Evolutionary conservation across 768 basidiomycete species (phyloP).

Genomic region (Mycena crocata): DNA sequence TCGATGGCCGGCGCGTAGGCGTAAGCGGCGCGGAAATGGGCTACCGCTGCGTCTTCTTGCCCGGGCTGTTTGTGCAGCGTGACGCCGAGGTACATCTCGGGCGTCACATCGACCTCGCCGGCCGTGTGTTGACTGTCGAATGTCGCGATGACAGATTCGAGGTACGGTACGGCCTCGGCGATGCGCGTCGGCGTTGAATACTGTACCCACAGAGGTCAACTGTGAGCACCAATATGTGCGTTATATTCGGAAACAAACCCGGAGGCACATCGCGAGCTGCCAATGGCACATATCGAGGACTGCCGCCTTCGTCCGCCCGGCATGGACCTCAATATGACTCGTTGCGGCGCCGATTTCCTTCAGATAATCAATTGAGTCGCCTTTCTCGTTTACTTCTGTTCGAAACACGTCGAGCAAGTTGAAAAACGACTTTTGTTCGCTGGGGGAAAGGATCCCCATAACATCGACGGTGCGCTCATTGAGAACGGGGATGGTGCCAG

Average conservation of each 20-base stretch:
- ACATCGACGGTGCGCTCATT: too few species aligned
- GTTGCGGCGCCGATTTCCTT: background rate
- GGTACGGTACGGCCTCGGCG: slow-evolving; percentile 19
- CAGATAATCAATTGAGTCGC: slow-evolving; percentile 1
- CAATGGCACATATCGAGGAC: slow-evolving; percentile 18
- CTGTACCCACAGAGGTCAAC: background rate
- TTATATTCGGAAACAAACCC: background rate
- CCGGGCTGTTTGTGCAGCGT: slow-evolving; percentile 18
- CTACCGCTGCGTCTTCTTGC: slow-evolving; percentile 10
- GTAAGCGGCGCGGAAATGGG: slow-evolving; percentile 15
- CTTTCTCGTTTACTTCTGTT: slow-evolving; percentile 3
- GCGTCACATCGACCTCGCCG: slow-evolving; percentile 13
- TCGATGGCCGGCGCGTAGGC: slow-evolving; percentile 1
- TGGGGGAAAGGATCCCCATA: too few species aligned
- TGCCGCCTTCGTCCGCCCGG: background rate
- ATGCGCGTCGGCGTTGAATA: slow-evolving; percentile 26
- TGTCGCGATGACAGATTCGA: slow-evolving; percentile 6
- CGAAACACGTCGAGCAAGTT: background rate
- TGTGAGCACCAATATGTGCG: background rate
- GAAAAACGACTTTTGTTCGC: background rate
- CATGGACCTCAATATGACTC: background rate
- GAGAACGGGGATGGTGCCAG: too few species aligned
- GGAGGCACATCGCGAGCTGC: slow-evolving; percentile 1
- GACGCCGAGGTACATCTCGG: slow-evolving; percentile 20
- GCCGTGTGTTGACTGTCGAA: background rate